Conservation (phyloP, 148 eudicot species). For the Hydrangea macrophylla region DNA sequence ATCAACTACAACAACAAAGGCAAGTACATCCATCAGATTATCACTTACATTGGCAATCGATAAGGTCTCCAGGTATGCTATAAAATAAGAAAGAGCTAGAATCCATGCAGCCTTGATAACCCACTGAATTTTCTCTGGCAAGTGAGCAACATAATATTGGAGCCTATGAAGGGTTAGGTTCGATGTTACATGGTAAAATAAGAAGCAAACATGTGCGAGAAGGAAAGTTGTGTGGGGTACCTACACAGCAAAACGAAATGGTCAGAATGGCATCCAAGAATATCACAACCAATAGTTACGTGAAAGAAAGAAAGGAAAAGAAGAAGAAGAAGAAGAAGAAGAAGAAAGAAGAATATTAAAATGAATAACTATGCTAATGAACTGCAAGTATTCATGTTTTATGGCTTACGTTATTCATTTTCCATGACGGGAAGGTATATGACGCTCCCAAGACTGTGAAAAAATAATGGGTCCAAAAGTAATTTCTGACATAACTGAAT, state of each 20-base stretch:
- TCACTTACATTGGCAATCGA: slow-evolving; percentile 83
- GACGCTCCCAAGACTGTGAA: slow-evolving; percentile 97
- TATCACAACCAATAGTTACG: too few relatives aligned
- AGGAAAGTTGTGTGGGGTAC: slow-evolving; percentile 96
- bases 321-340: too few relatives aligned
- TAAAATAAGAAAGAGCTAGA: slow-evolving; percentile 78
- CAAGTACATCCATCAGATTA: background rate
- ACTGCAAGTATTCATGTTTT: background rate
- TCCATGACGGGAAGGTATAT: slow-evolving; percentile 98
- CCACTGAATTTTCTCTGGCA: slow-evolving; percentile 71
- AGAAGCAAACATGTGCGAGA: slow-evolving; percentile 82
- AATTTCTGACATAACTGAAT: slow-evolving; percentile 97
- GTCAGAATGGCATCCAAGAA: background rate
- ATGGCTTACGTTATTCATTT: slow-evolving; percentile 85
- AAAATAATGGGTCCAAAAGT: slow-evolving; percentile 99
- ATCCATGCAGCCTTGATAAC: slow-evolving; percentile 83
- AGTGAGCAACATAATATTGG: slow-evolving; percentile 58
- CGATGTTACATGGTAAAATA: slow-evolving; percentile 86
- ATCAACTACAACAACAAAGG: background rate
- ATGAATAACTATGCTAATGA: background rate
- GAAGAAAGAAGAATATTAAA: too few relatives aligned
- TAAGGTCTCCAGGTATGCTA: slow-evolving; percentile 87
- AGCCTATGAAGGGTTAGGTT: slow-evolving; percentile 92
- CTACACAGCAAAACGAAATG: slow-evolving; percentile 40
- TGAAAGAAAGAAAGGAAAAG: too few relatives aligned